phyloP scores from a whole-genome alignment of 1,284 basidiomycete species.

The Apiotrichum gracile region DNA sequence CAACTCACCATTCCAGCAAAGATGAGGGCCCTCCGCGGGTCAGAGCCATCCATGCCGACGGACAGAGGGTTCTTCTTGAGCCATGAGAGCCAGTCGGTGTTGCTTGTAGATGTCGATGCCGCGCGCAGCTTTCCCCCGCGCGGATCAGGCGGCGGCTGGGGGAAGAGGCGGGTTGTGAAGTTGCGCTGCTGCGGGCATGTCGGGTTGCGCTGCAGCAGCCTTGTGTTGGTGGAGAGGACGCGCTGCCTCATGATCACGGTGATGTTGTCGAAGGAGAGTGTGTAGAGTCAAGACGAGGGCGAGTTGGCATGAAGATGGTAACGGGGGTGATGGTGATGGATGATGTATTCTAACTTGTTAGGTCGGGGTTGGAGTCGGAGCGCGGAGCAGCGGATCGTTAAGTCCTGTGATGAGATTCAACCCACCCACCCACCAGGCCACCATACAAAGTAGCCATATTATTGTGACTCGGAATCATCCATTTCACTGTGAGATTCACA shows the following conservation, averaged over 20 bases:
- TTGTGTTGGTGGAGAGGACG: neutral
- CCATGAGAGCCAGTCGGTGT: conserved; percentile 40
- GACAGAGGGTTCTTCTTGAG: conserved; percentile 23
- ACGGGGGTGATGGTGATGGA: neutral
- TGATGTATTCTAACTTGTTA: no score
- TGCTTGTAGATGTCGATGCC: conserved; percentile 27
- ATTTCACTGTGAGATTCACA: no score
- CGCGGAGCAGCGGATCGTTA: no score
- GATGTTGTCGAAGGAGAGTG: neutral
- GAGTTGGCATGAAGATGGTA: neutral
- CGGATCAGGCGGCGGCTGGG: conserved; percentile 23
- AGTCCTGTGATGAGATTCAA: no score
- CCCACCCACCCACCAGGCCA: no score
- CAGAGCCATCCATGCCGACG: conserved; percentile 2
- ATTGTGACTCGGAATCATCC: no score
- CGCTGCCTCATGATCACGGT: conserved; percentile 2
- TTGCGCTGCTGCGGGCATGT: neutral
- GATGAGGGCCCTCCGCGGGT: conserved; percentile 30
- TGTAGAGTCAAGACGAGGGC: neutral
- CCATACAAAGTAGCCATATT: no score
- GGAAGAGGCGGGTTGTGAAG: conserved; percentile 17
- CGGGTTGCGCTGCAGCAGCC: conserved; percentile 2
- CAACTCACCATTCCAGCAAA: conserved; percentile 43
- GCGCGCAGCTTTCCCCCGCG: conserved; percentile 11
- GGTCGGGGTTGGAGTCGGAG: no score